Evolutionary conservation across 331 rosid species (phyloP), one percentile per base, ranked within the genome.

Genomic region (Saraca asoca): DNA sequence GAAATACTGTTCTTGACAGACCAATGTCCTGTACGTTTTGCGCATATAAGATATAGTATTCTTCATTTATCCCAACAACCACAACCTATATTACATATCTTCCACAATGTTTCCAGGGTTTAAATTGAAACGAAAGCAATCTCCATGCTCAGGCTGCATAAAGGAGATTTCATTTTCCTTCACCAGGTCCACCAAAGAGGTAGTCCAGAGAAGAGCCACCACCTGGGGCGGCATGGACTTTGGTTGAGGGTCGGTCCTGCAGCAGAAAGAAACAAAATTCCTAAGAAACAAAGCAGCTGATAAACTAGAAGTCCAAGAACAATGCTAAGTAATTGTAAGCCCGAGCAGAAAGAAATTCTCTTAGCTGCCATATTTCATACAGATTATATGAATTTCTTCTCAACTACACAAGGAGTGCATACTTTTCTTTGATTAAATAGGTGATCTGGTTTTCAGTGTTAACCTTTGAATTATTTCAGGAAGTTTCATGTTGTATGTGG

Each of bases 171-270:
- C 72, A 83, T 56, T 83, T 80, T 46, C 74, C 77, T 3, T 69
- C 78, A 17, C 80, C 78, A 11, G 82, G 82, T 0, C 82, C 87
- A 37, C 77, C 88, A 67, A 83, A 83, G 66, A 83, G 85, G 60
- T 83, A 83, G 38, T 79, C 85, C 66, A 83, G 58, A 53, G 88
- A 83, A 63, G 88, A 83, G 51, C 85, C 85, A 17, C 88, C 88
- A 41, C 88, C 88, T 24, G 88, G 88, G 43, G 88, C 88, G 77
- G 88, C 80, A 71, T 83, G 88, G 39, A 83, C 85, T 70, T 83
- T 83, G 72, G 88, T 83, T 43, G 88, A 77, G 64, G 88, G 88
- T 58, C 88, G 88, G 70, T 83, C 88, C 88, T 83, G 77, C 66
- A 63, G 41, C 61, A 54, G n/a, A 70, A 65, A 69, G 6, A 14